phyloP scores from a whole-genome alignment of 2,329 filamentous ascomycete genomes.

The Botrytis porri region DNA sequence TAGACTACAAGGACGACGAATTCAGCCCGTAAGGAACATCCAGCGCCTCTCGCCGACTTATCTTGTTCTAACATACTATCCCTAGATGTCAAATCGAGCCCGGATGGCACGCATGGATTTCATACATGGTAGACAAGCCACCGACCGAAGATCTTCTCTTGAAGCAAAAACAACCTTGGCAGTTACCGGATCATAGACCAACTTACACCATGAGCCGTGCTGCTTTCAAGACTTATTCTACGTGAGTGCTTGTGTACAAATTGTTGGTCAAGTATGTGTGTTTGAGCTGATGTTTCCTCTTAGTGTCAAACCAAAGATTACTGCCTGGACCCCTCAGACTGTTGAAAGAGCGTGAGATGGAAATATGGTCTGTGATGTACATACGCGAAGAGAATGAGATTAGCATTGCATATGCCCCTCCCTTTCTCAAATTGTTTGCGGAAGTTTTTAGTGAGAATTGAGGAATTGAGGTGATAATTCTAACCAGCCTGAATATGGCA shows the following conservation, averaged over 20 bases:
- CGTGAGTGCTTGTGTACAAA: conserved; percentile 59
- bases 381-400: conserved; percentile 26
- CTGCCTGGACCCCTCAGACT: conserved; percentile 49
- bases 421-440: not conserved
- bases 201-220: conserved; percentile 73
- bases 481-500: not conserved
- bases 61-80: not conserved
- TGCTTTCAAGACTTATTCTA: conserved; percentile 91
- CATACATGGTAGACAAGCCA: conserved; percentile 85
- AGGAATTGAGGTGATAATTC: not conserved
- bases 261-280: conserved; percentile 9
- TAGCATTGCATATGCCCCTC: not conserved
- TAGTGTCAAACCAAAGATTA: conserved; percentile 54
- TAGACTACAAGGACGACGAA: conserved; percentile 90
- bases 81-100: conserved; percentile 79
- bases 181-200: conserved; percentile 66
- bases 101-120: conserved; percentile 98
- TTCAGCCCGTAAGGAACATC: conserved; percentile 62
- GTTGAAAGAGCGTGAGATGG: conserved; percentile 30
- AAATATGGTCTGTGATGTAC: conserved; percentile 27
- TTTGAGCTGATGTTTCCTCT: not conserved
- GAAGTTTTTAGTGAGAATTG: not conserved
- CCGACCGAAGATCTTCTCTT: conserved; percentile 74
- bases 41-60: not conserved
- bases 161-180: conserved; percentile 69